These are phyloP conservation scores for Leccinum truebloodii DNA, from an alignment of 768 basidiomycete genomes.

Conservation along the genomic window DNA sequence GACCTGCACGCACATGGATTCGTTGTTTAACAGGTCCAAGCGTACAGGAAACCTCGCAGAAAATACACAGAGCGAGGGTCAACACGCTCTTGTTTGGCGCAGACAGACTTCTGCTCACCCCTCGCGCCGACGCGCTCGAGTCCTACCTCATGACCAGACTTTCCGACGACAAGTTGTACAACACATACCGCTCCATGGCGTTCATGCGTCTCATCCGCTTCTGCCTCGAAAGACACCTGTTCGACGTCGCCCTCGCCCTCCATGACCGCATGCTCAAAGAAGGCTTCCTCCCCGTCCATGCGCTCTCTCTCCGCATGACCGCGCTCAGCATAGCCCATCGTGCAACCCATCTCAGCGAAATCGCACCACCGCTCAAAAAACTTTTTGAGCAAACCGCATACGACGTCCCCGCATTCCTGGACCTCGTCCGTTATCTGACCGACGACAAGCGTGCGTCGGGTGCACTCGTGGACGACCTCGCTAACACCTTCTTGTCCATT, in stretches of 20 bases:
- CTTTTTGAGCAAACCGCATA: constrained; percentile 19
- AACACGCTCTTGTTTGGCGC: constrained; percentile 29
- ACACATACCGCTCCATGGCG: constrained; percentile 29
- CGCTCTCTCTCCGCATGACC: constrained; percentile 44
- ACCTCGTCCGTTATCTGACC: constrained; percentile 26
- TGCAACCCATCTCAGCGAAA: constrained; percentile 3
- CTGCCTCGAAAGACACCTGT: constrained; percentile 41
- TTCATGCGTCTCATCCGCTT: constrained; percentile 43
- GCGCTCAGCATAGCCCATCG: constrained; percentile 31
- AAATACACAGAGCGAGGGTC: constrained; percentile 23
- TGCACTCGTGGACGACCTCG: constrained; percentile 23
- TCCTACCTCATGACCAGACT: constrained; percentile 25
- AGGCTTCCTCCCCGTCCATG: constrained; percentile 38
- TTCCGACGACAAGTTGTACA: constrained; percentile 27
- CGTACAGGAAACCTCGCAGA: constrained; percentile 11
- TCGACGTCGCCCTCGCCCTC: constrained; percentile 41
- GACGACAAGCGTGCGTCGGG: constrained; percentile 15
- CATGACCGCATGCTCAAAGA: constrained; percentile 44
- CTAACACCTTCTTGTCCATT: constrained; percentile 21
- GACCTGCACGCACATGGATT: constrained; percentile 5
- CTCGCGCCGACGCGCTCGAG: constrained; percentile 20
- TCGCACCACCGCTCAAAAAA: constrained; percentile 4
- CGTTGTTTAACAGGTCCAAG: background rate
- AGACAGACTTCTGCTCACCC: constrained; percentile 30
- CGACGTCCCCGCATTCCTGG: constrained; percentile 27